A percentile compares a stretch with the other conserved stretches of the same genome.
These are phyloP conservation scores for Chaetothyriales sp. DNA, from an alignment of 2,329 filamentous ascomycete species.

Conservation along the genomic window DNA sequence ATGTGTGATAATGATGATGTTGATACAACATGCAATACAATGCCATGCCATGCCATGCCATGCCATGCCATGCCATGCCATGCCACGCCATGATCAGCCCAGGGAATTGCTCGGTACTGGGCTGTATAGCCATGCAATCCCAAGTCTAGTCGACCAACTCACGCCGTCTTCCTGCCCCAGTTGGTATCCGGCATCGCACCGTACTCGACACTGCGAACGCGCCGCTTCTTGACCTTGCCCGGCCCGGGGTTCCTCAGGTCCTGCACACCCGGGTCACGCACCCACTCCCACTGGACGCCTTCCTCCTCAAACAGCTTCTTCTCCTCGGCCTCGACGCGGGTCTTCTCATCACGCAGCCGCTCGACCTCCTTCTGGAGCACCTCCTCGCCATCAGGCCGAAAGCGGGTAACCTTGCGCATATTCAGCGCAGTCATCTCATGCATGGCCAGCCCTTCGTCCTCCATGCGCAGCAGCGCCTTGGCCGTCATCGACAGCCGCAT, in stretches of 20 bases:
- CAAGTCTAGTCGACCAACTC: background rate
- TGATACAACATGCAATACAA: background rate
- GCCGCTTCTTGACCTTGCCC: conserved; percentile 15
- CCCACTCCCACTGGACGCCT: conserved; percentile 14
- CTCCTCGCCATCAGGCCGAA: conserved; percentile 49
- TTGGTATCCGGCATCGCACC: background rate
- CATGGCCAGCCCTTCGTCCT: conserved; percentile 38
- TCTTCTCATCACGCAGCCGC: conserved; percentile 39
- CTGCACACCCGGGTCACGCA: conserved; percentile 14
- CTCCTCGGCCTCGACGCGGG: conserved; percentile 27
- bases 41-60: background rate
- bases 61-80: too few species aligned
- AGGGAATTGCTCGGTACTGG: too few species aligned
- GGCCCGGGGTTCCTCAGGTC: conserved; percentile 12
- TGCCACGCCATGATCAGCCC: too few species aligned
- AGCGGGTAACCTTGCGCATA: conserved; percentile 67
- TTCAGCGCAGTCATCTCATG: conserved; percentile 64
- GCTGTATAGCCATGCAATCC: too few species aligned
- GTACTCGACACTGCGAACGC: conserved; percentile 6
- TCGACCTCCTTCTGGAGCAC: conserved; percentile 49
- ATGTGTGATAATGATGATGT: background rate
- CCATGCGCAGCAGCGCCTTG: conserved; percentile 54
- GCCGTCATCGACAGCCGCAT: conserved; percentile 92
- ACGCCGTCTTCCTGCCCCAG: background rate
- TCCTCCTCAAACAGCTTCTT: conserved; percentile 17